Evolutionary conservation across 2,329 filamentous ascomycete species (phyloP), one percentile per base, ranked within the genome.

Genomic region (Cytospora piceicola): DNA sequence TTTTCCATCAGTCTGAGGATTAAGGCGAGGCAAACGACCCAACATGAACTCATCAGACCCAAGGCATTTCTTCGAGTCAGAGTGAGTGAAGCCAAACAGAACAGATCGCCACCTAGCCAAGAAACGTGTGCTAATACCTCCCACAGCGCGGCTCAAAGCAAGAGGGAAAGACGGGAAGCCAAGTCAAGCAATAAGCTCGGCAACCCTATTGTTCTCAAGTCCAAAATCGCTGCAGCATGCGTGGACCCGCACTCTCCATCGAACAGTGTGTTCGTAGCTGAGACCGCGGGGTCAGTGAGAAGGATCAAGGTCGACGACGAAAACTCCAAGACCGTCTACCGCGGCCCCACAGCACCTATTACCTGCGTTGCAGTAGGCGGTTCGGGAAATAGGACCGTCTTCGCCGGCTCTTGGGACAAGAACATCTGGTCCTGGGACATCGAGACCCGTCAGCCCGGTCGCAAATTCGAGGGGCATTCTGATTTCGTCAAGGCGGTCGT

Each of bases 321-420:
- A 69, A 77, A 80, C 63, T 75, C 76, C 27, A 80, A 76, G 61
- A 74, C 79, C 4, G 77, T 83, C 7, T 96, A 91, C 74, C 85
- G 86, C 73, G 93, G 93, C 2, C 92, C 94, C 22, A 85, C 84
- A 55, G 90, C 92, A 4, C 95, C 95, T 1, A 82, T 97, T 12
- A 94, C 92, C 12, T 91, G 90, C 70, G 78, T 96, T 32, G 87
- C 90, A 20, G 81, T 92, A 42, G 88, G 86, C 54, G 84, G 87
- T 17, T 75, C 80, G 4, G 79, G 79, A 30, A 82, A 81, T 67
- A 77, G 76, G 59, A 90, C 84, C 1, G 74, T 97, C 14, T 97
- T 93, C 76, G 93, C 93, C 29, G 94, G 94, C 39, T 95, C 90
- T 66, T 99, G 95, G 95, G 94, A 99, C 79, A 97, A 96, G 79